Conservation (phyloP, 225 moss, liverwort and hornwort genomes). For the Pleurozium schreberi region DNA sequence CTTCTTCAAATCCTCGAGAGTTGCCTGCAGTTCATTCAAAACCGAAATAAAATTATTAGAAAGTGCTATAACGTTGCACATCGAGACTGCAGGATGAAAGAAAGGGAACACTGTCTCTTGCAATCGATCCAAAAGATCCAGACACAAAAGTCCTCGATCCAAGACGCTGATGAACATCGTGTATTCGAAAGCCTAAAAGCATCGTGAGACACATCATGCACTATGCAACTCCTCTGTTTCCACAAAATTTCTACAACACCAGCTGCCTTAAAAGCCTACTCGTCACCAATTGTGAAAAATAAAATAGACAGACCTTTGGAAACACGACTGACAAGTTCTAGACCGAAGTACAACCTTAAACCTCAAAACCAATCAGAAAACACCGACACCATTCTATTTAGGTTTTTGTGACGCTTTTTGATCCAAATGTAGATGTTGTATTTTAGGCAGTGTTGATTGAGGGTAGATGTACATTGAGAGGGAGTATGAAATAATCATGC, state of each 20-base stretch:
- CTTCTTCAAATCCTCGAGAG: slow-evolving; percentile 46
- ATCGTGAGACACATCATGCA: not conserved
- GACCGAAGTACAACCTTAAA: not conserved
- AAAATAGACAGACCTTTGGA: not conserved
- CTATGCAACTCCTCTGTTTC: not conserved
- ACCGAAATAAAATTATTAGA: not conserved
- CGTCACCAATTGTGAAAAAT: not conserved
- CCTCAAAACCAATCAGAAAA: not conserved
- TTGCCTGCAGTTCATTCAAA: slow-evolving; percentile 14
- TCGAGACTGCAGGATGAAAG: not conserved
- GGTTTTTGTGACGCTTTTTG: accelerated
- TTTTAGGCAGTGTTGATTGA: accelerated
- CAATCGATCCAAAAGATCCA: not conserved
- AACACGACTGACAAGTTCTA: not conserved
- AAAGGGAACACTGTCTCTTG: not conserved
- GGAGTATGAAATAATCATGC: not conserved
- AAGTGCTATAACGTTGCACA: not conserved
- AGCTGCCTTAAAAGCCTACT: not conserved
- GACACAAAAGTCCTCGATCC: not conserved
- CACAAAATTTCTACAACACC: not conserved
- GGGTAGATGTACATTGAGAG: too few species aligned
- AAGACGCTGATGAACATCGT: not conserved
- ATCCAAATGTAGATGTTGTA: accelerated
- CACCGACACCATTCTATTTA: too few species aligned
- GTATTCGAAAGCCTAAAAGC: too few species aligned